Conservation (phyloP, 2,329 filamentous ascomycete genomes). For the Coniochaeta sp. region DNA sequence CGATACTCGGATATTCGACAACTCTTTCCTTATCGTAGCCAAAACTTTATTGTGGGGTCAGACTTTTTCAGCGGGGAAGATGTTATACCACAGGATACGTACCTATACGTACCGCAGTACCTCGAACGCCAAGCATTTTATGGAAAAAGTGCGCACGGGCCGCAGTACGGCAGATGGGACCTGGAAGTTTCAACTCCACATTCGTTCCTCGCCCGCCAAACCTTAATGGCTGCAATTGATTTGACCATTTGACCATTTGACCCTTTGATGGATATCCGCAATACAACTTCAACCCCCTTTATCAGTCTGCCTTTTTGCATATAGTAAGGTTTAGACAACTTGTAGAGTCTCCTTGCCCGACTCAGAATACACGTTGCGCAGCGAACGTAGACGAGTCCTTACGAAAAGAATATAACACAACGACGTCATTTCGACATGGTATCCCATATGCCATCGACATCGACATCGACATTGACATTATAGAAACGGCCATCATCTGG, state of each 20-base stretch:
- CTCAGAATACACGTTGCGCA: not conserved
- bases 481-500: not conserved
- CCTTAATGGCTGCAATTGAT: not conserved
- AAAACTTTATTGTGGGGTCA: not conserved
- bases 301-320: not conserved
- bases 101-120: too few relatives aligned
- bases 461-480: not conserved
- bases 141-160: not conserved
- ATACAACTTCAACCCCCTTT: not conserved
- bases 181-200: not conserved
- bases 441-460: not conserved
- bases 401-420: not conserved
- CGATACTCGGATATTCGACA: not conserved
- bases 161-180: too few relatives aligned
- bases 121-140: too few relatives aligned
- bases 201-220: not conserved
- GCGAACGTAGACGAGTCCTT: not conserved
- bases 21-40: not conserved
- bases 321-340: not conserved
- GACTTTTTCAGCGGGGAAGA: not conserved
- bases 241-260: not conserved
- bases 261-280: not conserved
- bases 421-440: not conserved
- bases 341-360: not conserved
- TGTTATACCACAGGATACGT: not conserved